A percentile compares a stretch with the other conserved stretches of the same genome.
phyloP scores from a whole-genome alignment of 202 grass and related monocot species.

The Carex sylvatica region DNA sequence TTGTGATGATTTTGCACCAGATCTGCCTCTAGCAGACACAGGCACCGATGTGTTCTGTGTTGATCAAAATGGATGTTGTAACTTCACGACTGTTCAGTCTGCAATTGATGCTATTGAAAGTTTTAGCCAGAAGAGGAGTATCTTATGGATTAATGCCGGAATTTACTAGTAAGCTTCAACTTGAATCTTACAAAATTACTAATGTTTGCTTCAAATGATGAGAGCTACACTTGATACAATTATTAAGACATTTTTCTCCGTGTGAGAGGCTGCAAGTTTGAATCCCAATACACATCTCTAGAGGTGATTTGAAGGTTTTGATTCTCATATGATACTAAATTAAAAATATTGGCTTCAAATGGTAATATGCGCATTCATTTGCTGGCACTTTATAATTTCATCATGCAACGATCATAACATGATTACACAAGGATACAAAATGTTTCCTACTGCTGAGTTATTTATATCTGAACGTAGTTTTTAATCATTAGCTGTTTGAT shows the following conservation, averaged over 20 bases:
- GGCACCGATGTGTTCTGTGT: slow-evolving; percentile 52
- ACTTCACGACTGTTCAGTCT: slow-evolving; percentile 64
- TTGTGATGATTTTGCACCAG: slow-evolving; percentile 63
- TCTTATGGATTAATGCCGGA: slow-evolving; percentile 87
- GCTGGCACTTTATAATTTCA: slow-evolving; percentile 1
- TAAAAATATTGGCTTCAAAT: background rate
- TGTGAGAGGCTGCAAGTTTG: background rate
- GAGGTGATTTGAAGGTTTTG: background rate
- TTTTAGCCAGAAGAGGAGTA: slow-evolving; percentile 49
- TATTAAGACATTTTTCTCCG: background rate
- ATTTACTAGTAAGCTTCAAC: slow-evolving; percentile 59
- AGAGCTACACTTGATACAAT: background rate
- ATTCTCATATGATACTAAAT: background rate
- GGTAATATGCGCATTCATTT: background rate
- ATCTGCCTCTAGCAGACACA: slow-evolving; percentile 44
- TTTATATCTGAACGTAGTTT: background rate
- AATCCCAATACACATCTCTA: background rate
- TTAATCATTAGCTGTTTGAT: background rate
- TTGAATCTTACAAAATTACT: background rate
- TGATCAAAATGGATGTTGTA: slow-evolving; percentile 70
- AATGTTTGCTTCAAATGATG: background rate
- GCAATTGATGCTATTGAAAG: slow-evolving; percentile 47
- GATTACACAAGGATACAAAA: background rate
- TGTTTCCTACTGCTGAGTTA: background rate
- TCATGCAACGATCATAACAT: background rate